phyloP scores from a whole-genome alignment of 2,329 filamentous ascomycete species.

The Ustulina deusta region DNA sequence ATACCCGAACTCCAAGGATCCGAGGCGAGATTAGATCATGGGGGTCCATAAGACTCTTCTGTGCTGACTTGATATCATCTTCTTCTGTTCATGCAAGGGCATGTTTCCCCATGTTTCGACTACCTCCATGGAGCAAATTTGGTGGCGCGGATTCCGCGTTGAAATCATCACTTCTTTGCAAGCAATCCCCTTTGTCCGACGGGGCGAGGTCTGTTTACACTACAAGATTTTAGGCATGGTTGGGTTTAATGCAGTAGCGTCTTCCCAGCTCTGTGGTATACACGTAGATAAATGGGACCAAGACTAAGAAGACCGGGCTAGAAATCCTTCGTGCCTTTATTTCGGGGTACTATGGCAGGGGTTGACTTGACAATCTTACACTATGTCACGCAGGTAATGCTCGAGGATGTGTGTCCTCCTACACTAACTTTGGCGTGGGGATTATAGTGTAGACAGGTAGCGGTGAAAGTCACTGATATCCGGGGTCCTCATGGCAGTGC shows the following conservation, averaged over 20 bases:
- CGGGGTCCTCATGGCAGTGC: background rate
- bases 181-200: background rate
- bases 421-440: constrained; percentile 10
- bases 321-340: constrained; percentile 33
- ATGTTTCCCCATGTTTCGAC: constrained; percentile 6
- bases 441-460: background rate
- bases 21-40: constrained; percentile 1
- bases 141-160: background rate
- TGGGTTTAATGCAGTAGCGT: constrained; percentile 30
- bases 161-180: background rate
- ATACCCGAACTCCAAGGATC: background rate
- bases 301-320: constrained; percentile 18
- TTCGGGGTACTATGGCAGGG: constrained; percentile 18
- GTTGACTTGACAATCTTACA: background rate
- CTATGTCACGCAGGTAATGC: background rate
- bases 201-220: constrained; percentile 4
- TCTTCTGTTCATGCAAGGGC: constrained; percentile 9
- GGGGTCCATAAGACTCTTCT: background rate
- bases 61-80: background rate
- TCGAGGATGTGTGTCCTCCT: background rate
- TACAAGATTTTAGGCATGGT: constrained; percentile 17
- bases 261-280: constrained; percentile 34
- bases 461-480: background rate
- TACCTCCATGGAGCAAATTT: background rate
- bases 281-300: constrained; percentile 14